Evolutionary conservation across 805 yeast genomes (phyloP), one percentile per base, ranked within the genome.

Genomic region (Candida ponderosae): DNA sequence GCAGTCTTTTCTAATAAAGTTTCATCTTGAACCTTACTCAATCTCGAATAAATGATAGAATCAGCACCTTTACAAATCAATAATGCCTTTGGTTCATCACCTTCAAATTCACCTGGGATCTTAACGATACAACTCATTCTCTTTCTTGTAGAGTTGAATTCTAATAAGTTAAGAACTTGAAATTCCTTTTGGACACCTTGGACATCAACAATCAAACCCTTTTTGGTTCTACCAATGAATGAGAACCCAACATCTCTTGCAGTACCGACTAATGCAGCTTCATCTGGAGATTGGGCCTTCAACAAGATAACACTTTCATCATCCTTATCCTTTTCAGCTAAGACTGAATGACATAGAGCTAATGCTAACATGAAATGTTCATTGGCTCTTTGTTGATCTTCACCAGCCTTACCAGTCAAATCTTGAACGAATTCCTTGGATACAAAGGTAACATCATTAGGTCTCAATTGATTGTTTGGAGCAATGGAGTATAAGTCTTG

Each of bases 61-160:
- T 84, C 94, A 2, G 94, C 94, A 62, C 94, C 94, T 59, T 84
- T 84, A 64, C 90, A 82, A 40, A 82, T 74, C 46, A 83, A 62
- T 31, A 82, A 59, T 1, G 81, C 86, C 36, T 68, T 76, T 21
- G 77, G 77, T 35, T 72, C 70, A 18, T 65, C 75, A 31, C 60
- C 63, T 30, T 65, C 66, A 4, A 42, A 45, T 4, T 54, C 53
- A 11, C 73, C 57, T 1, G 88, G 88, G 30, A 84, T 66, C 54
- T 81, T 81, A 29, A 83, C 69, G 44, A 83, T 79, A 14, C 84
- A 82, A 69, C 89, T 80, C 94, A 83, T 83, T 69, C 94, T 78
- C 63, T 83, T 83, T 65, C 94, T 76, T 0, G 93, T 81, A 7
- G 93, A 83, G 50, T 84, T 84, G 60, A 84, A 84, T 51, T 83